These are phyloP conservation scores for Collybia mongolica DNA, from an alignment of 768 basidiomycete species.

Conservation along the genomic window DNA sequence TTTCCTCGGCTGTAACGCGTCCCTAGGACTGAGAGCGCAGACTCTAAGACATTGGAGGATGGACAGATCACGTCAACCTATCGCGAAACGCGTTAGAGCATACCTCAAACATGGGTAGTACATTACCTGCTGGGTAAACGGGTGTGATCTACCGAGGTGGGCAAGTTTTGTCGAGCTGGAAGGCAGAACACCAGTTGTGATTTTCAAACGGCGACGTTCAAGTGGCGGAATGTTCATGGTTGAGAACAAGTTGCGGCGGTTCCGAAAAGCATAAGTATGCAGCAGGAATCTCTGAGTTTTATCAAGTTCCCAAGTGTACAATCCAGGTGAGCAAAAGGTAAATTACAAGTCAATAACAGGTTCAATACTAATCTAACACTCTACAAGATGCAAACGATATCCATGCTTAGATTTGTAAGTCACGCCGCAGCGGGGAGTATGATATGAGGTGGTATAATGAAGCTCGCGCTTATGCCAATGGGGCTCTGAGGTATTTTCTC, in stretches of 20 bases:
- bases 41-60: conserved; percentile 35
- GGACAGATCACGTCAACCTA: conserved; percentile 69
- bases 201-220: conserved; percentile 20
- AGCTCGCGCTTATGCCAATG: conserved; percentile 28
- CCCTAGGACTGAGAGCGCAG: conserved; percentile 36
- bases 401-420: neutral
- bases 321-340: conserved; percentile 2
- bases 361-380: conserved; percentile 12
- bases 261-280: conserved; percentile 1
- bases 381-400: conserved; percentile 7
- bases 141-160: conserved; percentile 37
- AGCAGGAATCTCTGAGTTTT: neutral
- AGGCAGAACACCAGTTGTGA: conserved; percentile 14
- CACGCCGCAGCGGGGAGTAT: conserved; percentile 3
- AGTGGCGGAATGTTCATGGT: conserved; percentile 7
- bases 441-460: conserved; percentile 14
- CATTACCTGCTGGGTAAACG: conserved; percentile 52
- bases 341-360: conserved; percentile 9
- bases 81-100: neutral
- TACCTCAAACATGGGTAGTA: neutral
- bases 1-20: conserved; percentile 44
- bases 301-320: conserved; percentile 8
- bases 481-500: conserved; percentile 73
- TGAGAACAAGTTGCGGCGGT: neutral
- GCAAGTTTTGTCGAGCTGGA: conserved; percentile 23